Base-by-base conservation (phyloP, 2,329 filamentous ascomycete species). In the Aspergillus fumigatiaffinis region DNA sequence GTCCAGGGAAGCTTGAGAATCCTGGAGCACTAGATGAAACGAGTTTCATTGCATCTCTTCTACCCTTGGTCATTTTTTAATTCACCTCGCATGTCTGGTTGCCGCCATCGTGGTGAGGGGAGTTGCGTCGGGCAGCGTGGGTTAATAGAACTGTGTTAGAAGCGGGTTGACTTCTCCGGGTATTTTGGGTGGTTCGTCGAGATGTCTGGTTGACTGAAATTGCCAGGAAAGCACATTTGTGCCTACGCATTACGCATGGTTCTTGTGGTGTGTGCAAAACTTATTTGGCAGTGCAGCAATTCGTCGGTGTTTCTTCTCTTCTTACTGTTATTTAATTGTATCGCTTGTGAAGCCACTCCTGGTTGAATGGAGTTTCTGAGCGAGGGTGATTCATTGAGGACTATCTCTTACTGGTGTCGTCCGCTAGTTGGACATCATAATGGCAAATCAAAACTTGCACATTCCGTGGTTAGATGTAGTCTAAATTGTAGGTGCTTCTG, bases 1-100 rank as follows among this genome's bases (percentile, higher is more conserved):
- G 94, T 99, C 57, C 94, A 99, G 84, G 94, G 94, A 72, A 96
- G 92, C 78, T 85, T 99, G 84, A 82, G 86, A 71, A 79, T 87
- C 72, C 77, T 88, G 64, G 85, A 88, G 79, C 85, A 88, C 75
- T 88, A 85, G 65, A 63, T 60, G 48, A 54, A 52, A 53, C 44
- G 54, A 52, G 60, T 50, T 60, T 59, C 56, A 53, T 60, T 52
- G 29, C 54, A 52, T 55, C 53, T 52, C 54, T 51, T 50, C 47
- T 49, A 25, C 23, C 44, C 25, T 53, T 41, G n/a, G 12, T 20
- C 8, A 49, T 44, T 29, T 35, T 25, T 41, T n/a, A 42, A 20
- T 32, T 48, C 29, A 14, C 21, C 44, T 47, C 50, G 25, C 20
- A 38, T 38, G 20, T 26, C 12, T 14, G 21, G 26, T 25, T 28